Base-by-base conservation (phyloP, 768 basidiomycete species). In the Agaricus subrufescens region DNA sequence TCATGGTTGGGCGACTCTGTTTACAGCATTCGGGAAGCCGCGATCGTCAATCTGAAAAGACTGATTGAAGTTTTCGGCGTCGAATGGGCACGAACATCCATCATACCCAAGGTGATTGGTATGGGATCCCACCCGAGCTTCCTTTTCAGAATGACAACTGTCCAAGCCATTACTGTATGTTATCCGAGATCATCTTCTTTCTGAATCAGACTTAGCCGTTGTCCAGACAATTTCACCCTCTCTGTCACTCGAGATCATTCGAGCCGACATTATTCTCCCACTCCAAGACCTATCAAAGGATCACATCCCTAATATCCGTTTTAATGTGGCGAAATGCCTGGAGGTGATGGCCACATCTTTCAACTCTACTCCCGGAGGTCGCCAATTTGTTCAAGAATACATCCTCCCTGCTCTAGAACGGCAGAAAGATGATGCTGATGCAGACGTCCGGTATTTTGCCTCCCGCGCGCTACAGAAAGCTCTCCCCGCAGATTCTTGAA, bases 51-150 rank as follows among this genome's bases (percentile, higher is more conserved):
- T 71, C 76, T 99, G 62, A 94, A 93, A 77, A 97, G 95, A 67
- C 75, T 99, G 65, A 96, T 96, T 14, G 96, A 98, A 64, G 96
- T 98, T 12, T 99, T 99, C 63, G 97, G 97, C 45, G 94, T 97
- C 26, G 95, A 98, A 6, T 99, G 97, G 97, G 93, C 97, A 30
- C 87, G 86, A 68, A 76, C 82, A 48, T 86, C 94, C 31, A 98
- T 99, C 63, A 91, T 98, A 38, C 97, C 97, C 3, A 96, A 96
- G 71, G 92, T 99, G 23, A 86, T 98, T 71, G 91, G 86, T 48
- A 98, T 98, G 97, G 95, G 94, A 4, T 83, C 87, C 56, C 94
- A 98, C 72, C 91, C 91, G 30, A 99, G 98, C 69, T 98, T 98
- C 70, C 80, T 98, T 27, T 97, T 91, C 74, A 80, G 97, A 65